Base-by-base conservation (phyloP, 441 rosid genomes). In the Bruguiera hainesii region DNA sequence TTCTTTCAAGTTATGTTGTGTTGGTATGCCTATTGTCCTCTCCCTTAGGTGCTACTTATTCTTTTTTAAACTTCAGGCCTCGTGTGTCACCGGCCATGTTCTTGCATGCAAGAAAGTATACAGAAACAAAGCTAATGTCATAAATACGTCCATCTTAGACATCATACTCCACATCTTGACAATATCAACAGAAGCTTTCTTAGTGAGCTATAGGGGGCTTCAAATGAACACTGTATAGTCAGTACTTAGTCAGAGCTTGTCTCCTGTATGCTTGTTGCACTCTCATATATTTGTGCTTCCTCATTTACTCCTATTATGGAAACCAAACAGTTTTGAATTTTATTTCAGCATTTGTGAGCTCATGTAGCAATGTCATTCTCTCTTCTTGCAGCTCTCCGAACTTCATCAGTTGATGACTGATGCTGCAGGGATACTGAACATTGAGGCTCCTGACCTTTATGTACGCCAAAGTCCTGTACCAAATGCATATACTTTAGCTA, bases 381-480 rank as follows among this genome's bases (percentile, higher is more conserved):
- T 31, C 16, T 42, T 73, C 70, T 67, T 20, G 60, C 88, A 94
- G 99, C 91, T 94, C 69, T 72, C 89, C 53, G 99, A 89, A 79
- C 96, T 94, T 75, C 94, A 91, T 70, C 81, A 75, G 53, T 79
- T 94, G 76, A 85, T 94, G 94, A 78, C 79, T 7, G 96, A 91
- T 82, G 97, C 97, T 56, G 88, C 97, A 5, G 82, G 71, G 33
- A 86, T 94, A 71, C 67, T 91, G 79, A 88, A 88, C 80, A 82
- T 84, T 61, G 96, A 89, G 70, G 76, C 97, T 69, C 97, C 99
- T 28, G 94, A 89, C 81, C 90, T 94, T 15, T 94, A 94, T 74
- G 85, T 94, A 2, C 89, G 97, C 33, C 99, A 94, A 79, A 94
- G 94, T 71, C 96, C 97, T 28, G 83, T 88, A 46, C 99, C 97